Percentiles rank a stretch among this genome's conserved stretches.
These are phyloP conservation scores for Xanthoceras sorbifolium DNA, from an alignment of 345 rosid genomes.

Conservation along the genomic window DNA sequence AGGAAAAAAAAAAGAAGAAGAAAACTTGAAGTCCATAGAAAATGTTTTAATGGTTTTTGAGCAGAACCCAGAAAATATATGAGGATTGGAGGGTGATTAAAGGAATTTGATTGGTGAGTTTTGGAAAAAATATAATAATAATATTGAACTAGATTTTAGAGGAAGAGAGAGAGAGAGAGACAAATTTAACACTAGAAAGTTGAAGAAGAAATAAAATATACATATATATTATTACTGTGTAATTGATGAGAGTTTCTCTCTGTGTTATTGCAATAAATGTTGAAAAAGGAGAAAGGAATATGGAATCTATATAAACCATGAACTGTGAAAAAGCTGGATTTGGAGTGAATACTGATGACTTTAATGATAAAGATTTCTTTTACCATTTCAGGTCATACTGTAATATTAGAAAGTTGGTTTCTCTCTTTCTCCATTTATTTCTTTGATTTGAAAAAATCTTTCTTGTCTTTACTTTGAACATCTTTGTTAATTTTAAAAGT, in stretches of 20 bases:
- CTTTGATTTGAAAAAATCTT: no score
- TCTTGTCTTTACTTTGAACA: no score
- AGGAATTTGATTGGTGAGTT: slow-evolving; percentile 16
- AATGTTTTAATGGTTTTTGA: slow-evolving; percentile 3
- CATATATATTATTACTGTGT: neutral
- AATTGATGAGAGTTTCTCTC: neutral
- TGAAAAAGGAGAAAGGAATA: slow-evolving; percentile 27
- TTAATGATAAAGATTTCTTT: slow-evolving; percentile 18
- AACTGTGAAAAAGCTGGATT: slow-evolving; percentile 23
- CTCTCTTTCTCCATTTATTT: neutral
- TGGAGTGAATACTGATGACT: slow-evolving; percentile 24
- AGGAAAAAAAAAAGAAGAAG: neutral
- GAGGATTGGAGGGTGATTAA: slow-evolving; percentile 1
- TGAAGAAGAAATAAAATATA: neutral
- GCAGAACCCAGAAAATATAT: slow-evolving; percentile 30
- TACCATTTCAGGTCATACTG: slow-evolving; percentile 23
- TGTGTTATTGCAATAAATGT: slow-evolving; percentile 8
- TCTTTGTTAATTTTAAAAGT: no score
- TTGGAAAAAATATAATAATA: slow-evolving; percentile 16
- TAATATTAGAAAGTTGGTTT: neutral
- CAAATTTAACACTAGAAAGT: slow-evolving; percentile 10
- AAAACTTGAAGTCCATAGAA: neutral
- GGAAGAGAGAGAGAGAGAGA: slow-evolving; percentile 1
- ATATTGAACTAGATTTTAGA: slow-evolving; percentile 7
- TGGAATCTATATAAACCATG: slow-evolving; percentile 32